Evolutionary conservation across 2,329 filamentous ascomycete species (phyloP), one percentile per base, ranked within the genome.

Genomic region (Arthrobotrys sinensis): DNA sequence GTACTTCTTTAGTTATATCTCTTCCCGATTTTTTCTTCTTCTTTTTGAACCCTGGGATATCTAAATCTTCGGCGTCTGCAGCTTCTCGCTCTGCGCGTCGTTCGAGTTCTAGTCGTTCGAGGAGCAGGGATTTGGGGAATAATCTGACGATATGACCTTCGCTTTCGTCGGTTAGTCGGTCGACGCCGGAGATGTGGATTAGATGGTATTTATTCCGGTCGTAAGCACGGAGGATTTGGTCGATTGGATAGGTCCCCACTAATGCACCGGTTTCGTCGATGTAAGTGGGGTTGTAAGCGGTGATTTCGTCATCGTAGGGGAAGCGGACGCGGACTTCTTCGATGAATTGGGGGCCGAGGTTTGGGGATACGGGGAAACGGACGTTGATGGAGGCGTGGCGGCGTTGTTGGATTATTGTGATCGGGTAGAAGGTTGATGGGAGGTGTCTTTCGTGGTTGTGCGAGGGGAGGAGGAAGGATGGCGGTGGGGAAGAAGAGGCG

Each of bases 1-100:
- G 94, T n/a, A 97, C 84, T 83, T 91, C 91, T 85, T 97, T 97
- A 5, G 14, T 48, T 28, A 66, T 55, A 43, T 63, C 52, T 40
- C 66, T 32, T 8, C 32, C 32, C 0, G 36, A 57, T 24, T 72
- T 78, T 19, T 66, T 70, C 57, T 70, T 70, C 67, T 67, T 75
- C 45, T 32, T 62, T 60, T 60, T 60, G n/a, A 60, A 14, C 16
- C 55, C 55, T 0, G 55, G 55, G 7, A 57, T 2, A 4, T 57
- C 52, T 8, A 28, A 0, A 43, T 28, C 55, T 1, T 50, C 45
- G 4, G 40, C 32, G 4, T 19, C n/a, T 4, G 10, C 21, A 1
- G 19, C 28, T 11, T 66, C 50, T 4, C 16, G 12, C 34, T 60
- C 55, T 0, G 55, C 55, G 19, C n/a, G n/a, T 12, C 75, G 34